Evolutionary conservation across 345 rosid genomes (phyloP), one percentile per base, ranked within the genome.

Genomic region (Litchi chinensis): DNA sequence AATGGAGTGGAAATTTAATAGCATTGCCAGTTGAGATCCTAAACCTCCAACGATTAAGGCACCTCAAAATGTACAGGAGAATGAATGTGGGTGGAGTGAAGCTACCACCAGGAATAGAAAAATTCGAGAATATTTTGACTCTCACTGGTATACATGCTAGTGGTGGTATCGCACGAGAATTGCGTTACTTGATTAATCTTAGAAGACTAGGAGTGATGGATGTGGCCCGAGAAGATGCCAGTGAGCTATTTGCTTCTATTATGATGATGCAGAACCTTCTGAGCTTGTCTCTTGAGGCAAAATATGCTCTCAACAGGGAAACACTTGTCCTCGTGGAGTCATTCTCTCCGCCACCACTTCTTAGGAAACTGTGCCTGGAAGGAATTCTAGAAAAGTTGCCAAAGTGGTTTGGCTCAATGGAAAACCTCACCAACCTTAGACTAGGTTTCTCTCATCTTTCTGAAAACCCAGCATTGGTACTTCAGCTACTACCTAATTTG

Each of bases 141-240:
- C 82, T 85, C 73, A 81, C 85, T 3, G 88, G 90, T 13, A 44
- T 79, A 26, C 76, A 81, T 73, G 79, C 83, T n/a, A 79, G 80
- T 46, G 62, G 59, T 43, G 73, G 79, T 64, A 78, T 70, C n/a
- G 82, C 86, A 56, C 10, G 16, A 71, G 85, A 87, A 79, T 52
- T 83, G 48, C 60, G 82, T 52, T 48, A 75, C 40, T 77, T 81
- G 72, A 77, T 73, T 39, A 77, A 79, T 40, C 88, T 83, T 22
- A 83, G 81, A 76, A 81, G 79, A 68, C 74, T 78, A 43, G 82
- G 90, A 44, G 83, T 85, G 75, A 81, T 77, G 83, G 84, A 85
- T 79, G 68, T 83, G 52, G 52, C 75, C 10, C 80, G 75, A 74
- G 86, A 79, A 59, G 78, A 79, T 79, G 79, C 15, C 16, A 32